These are phyloP conservation scores for Marvania coccoides DNA, from an alignment of 139 green algal genomes.

Conservation along the genomic window DNA sequence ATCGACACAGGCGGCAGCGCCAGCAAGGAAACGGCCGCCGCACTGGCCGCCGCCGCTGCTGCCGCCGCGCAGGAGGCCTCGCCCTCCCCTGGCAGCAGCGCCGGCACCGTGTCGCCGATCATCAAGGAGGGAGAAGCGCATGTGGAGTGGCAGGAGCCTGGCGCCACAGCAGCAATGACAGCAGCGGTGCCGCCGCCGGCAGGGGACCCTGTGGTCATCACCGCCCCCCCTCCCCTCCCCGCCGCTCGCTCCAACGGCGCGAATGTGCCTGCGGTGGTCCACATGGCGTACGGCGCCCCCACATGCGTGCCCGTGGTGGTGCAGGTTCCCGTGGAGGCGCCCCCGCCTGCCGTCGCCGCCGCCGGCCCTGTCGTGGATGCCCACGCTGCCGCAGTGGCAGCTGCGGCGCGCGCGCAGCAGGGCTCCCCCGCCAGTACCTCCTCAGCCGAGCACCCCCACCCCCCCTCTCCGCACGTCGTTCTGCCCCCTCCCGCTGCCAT, in stretches of 20 bases:
- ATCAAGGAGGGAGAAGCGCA: neutral
- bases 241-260: neutral
- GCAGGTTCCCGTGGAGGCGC: neutral
- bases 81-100: neutral
- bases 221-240: neutral
- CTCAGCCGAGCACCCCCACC: too few relatives aligned
- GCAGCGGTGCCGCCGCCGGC: neutral
- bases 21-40: neutral
- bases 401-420: too few relatives aligned
- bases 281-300: too few relatives aligned
- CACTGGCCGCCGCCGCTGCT: neutral
- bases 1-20: neutral
- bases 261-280: neutral
- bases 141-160: conserved; percentile 7
- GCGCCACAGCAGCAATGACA: neutral
- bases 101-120: neutral
- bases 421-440: too few relatives aligned
- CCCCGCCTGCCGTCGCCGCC: neutral
- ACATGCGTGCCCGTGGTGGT: too few relatives aligned
- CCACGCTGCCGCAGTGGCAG: neutral
- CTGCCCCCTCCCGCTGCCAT: too few relatives aligned
- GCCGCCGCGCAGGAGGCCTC: neutral
- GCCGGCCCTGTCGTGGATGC: neutral
- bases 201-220: conserved; percentile 1
- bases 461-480: too few relatives aligned